Evolutionary conservation across 2,329 filamentous ascomycete species (phyloP).

Genomic region (Penicillium sp.): DNA sequence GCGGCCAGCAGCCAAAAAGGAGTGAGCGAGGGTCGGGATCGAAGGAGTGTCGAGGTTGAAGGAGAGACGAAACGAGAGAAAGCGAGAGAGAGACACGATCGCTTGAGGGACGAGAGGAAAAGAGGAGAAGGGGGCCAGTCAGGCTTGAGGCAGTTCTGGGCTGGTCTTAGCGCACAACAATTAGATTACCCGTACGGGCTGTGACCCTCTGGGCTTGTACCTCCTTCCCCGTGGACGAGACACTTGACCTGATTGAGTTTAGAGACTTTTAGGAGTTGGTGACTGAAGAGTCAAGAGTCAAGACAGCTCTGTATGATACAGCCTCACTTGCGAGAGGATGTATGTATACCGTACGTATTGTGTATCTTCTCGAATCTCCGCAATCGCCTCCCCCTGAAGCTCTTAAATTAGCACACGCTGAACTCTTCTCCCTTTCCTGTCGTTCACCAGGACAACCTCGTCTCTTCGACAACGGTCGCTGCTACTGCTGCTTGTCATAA

Average conservation of each 20-base stretch:
- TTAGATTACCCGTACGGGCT: constrained; percentile 4
- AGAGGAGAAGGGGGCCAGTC: constrained; percentile 19
- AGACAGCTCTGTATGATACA: not conserved
- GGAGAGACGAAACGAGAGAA: constrained; percentile 15
- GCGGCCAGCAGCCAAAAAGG: constrained; percentile 28
- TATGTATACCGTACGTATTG: not conserved
- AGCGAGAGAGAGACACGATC: constrained; percentile 9
- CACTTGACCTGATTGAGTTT: not conserved
- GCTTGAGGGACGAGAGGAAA: constrained; percentile 19
- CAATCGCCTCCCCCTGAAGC: constrained; percentile 18
- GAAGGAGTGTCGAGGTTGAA: constrained; percentile 15
- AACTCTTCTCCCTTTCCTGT: not conserved
- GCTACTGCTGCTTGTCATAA: not conserved
- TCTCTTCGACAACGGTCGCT: not conserved
- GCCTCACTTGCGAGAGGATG: no score
- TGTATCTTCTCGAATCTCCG: constrained; percentile 10
- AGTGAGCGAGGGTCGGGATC: constrained; percentile 20
- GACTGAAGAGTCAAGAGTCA: not conserved
- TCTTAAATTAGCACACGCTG: constrained; percentile 3
- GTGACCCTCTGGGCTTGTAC: not conserved
- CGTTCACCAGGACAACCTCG: not conserved
- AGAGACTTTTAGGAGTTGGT: not conserved
- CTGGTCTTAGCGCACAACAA: constrained; percentile 14
- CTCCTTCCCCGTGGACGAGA: not conserved
- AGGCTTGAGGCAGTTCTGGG: constrained; percentile 20